Percentiles rank a stretch among this genome's conserved stretches.
These are phyloP conservation scores for Candida peoriensis DNA, from an alignment of 805 yeast species.

Conservation along the genomic window DNA sequence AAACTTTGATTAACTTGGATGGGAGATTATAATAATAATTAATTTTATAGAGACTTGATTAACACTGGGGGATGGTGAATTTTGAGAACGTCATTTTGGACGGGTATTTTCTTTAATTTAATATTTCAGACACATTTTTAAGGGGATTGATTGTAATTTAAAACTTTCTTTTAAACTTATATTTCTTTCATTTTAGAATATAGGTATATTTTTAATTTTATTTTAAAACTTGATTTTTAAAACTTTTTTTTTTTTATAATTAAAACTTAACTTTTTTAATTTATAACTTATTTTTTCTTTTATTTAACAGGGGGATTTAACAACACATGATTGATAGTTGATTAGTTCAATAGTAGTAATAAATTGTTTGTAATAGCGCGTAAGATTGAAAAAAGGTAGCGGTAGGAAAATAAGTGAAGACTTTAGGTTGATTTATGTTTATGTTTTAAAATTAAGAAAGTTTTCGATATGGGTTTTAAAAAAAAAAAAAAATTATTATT, in stretches of 20 bases:
- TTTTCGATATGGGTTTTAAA: no score
- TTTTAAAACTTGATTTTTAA: slow-evolving; percentile 7
- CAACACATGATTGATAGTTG: no score
- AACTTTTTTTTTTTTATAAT: slow-evolving; percentile 10
- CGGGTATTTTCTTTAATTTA: slow-evolving; percentile 17
- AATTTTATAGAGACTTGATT: slow-evolving; percentile 2
- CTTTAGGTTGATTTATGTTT: background rate
- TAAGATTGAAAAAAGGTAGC: background rate
- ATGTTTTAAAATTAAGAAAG: background rate
- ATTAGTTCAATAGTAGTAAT: no score
- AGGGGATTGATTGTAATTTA: no score
- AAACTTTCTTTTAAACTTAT: slow-evolving; percentile 2
- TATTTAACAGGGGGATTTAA: slow-evolving; percentile 17
- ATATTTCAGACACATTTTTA: slow-evolving; percentile 24
- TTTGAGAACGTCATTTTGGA: slow-evolving; percentile 24
- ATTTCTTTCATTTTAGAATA: slow-evolving; percentile 10
- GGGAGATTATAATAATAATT: slow-evolving; percentile 3
- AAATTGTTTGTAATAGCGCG: no score
- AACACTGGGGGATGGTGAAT: slow-evolving; percentile 4
- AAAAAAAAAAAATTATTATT: no score
- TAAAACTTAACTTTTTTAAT: slow-evolving; percentile 4
- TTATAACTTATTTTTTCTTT: slow-evolving; percentile 2
- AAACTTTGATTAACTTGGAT: no score
- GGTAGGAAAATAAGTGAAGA: background rate
- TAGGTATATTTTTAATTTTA: slow-evolving; percentile 8